These are phyloP conservation scores for Cystoisospora suis DNA, from an alignment of 169 alveolate genomes.

Conservation along the genomic window DNA sequence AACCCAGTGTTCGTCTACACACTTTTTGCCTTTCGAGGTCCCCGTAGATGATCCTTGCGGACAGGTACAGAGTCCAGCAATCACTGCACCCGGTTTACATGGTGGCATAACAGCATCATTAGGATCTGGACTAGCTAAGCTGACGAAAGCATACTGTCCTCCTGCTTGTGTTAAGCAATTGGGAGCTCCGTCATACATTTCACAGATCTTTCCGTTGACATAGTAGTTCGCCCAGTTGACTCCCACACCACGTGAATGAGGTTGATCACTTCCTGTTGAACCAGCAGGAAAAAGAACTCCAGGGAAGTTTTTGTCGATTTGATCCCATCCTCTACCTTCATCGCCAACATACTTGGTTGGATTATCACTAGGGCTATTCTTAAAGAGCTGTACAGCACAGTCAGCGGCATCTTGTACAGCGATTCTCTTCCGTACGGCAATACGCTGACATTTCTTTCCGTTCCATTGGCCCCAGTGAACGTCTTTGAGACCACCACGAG, in stretches of 20 bases:
- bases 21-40: background rate
- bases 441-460: conserved; percentile 27
- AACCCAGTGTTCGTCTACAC: background rate
- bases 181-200: conserved; percentile 59
- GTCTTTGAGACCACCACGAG: conserved; percentile 19
- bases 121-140: conserved; percentile 38
- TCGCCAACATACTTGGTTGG: conserved; percentile 45
- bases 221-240: conserved; percentile 54
- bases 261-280: conserved; percentile 37
- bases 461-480: conserved; percentile 62
- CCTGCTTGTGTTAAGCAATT: conserved; percentile 42
- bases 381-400: conserved; percentile 31
- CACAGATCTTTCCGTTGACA: background rate
- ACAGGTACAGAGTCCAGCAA: background rate
- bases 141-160: conserved; percentile 20
- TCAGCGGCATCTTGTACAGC: conserved; percentile 11
- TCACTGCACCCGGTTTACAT: conserved; percentile 22
- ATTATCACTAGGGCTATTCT: conserved; percentile 30
- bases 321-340: background rate
- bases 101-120: conserved; percentile 49
- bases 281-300: conserved; percentile 54
- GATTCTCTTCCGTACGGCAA: conserved; percentile 1
- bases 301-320: background rate
- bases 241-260: conserved; percentile 49
- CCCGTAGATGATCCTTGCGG: background rate